Percentiles rank a stretch among this genome's conserved stretches.
Evolutionary conservation across 805 yeast genomes (phyloP).

Genomic region (Barnettozyma wickerhamii): DNA sequence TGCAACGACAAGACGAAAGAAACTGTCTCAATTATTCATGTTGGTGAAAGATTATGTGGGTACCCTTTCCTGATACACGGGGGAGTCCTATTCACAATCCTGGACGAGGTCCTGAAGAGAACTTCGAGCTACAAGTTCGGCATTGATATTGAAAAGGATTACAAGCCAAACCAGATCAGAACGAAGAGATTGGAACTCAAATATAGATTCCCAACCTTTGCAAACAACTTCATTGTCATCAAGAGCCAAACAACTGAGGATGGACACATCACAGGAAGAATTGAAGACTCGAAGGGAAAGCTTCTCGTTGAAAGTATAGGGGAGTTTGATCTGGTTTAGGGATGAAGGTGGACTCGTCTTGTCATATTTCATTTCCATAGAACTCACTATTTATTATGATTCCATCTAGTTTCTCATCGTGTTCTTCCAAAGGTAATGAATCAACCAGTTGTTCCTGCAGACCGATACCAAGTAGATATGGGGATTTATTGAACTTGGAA

Average conservation of each 20-base stretch:
- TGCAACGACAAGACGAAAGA: constrained; percentile 52
- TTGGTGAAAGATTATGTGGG: constrained; percentile 78
- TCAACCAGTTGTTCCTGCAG: constrained; percentile 57
- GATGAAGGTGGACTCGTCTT: background rate
- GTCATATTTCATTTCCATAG: constrained; percentile 3
- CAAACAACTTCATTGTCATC: constrained; percentile 70
- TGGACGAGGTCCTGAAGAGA: constrained; percentile 71
- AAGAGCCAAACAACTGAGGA: constrained; percentile 41
- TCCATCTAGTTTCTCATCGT: constrained; percentile 57
- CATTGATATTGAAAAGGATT: constrained; percentile 31
- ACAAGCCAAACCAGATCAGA: constrained; percentile 36
- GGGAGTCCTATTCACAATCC: constrained; percentile 75
- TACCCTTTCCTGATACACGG: constrained; percentile 89
- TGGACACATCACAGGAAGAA: constrained; percentile 43
- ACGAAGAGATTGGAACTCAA: constrained; percentile 45
- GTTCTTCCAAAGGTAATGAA: constrained; percentile 51
- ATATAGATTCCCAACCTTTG: constrained; percentile 71
- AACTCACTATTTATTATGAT: constrained; percentile 40
- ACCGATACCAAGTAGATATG: constrained; percentile 58
- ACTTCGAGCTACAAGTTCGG: constrained; percentile 37
- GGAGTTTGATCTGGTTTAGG: constrained; percentile 27
- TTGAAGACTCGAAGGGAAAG: constrained; percentile 50
- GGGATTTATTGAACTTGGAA: constrained; percentile 24
- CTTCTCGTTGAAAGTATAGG: constrained; percentile 57
- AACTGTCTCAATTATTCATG: constrained; percentile 63